Conservation (phyloP, 768 basidiomycete genomes). For the Collybia sordida region DNA sequence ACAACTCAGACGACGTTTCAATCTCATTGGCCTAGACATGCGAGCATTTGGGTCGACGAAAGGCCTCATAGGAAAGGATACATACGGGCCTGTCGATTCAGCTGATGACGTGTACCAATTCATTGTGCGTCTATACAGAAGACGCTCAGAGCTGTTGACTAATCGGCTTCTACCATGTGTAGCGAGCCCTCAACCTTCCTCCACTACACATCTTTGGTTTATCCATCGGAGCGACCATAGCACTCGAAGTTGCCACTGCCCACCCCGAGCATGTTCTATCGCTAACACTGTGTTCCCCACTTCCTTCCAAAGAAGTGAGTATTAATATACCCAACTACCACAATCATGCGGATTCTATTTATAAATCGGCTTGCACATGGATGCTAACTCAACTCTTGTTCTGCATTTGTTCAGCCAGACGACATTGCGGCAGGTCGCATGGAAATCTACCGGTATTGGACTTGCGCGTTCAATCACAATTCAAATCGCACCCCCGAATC, state of each 20-base stretch:
- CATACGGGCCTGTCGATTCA: slow-evolving; percentile 20
- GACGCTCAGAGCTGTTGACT: background rate
- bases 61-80: slow-evolving; percentile 14
- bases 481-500: slow-evolving; percentile 3
- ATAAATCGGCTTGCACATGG: background rate
- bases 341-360: background rate
- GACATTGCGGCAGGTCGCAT: slow-evolving; percentile 16
- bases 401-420: slow-evolving; percentile 10
- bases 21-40: slow-evolving; percentile 27
- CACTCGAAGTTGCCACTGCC: slow-evolving; percentile 19
- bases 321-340: background rate
- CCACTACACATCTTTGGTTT: slow-evolving; percentile 26
- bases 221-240: slow-evolving; percentile 22
- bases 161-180: background rate
- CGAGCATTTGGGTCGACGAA: slow-evolving; percentile 21
- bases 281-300: slow-evolving; percentile 23
- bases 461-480: slow-evolving; percentile 18
- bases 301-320: slow-evolving; percentile 23
- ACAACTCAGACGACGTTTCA: slow-evolving; percentile 21
- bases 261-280: slow-evolving; percentile 21
- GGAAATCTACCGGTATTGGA: slow-evolving; percentile 18
- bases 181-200: slow-evolving; percentile 26
- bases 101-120: slow-evolving; percentile 26
- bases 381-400: background rate
- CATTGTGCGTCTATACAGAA: slow-evolving; percentile 17